Evolutionary conservation across 176 grass and related monocot species (phyloP), one percentile per base, ranked within the genome.

Genomic region (Pharus latifolius): DNA sequence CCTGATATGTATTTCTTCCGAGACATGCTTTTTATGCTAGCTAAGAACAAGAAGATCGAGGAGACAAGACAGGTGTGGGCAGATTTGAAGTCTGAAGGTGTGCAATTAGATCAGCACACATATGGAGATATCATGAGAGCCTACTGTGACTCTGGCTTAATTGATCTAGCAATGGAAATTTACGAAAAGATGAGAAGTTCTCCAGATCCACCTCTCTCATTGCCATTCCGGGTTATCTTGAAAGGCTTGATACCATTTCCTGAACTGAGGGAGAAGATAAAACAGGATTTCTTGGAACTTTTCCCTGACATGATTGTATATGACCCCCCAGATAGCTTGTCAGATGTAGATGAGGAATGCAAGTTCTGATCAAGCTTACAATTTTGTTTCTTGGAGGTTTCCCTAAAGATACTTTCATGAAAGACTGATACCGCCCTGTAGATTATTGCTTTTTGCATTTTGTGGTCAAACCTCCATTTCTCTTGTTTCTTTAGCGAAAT

Each of bases 1-100:
- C 95, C 95, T 0, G 95, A 99, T 52, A 94, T 96, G 95, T 99
- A 88, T 53, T 84, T 99, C 7, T 99, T 94, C 55, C 55, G 87
- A 34, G 90, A 99, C 63, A 91, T 99, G 82, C 59, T 99, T 7
- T 84, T 78, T 74, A 81, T 85, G 86, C 71, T 98, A 50, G 84
- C 95, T 11, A 87, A 90, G 63, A 91, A 99, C 75, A 99, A 88
- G 81, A 99, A 86, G 51, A 49, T 73, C 10, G 38, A 75, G n/a
- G 87, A 93, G 40, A 74, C 94, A 17, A 84, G 65, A 69, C 78
- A 76, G 34, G 95, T 94, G 13, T 91, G 87, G 90, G 32, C 71
- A 20, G 84, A 93, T 54, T 48, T 99, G 24, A 92, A 77, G 83
- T 87, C 74, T 45, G 95, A 99, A 85, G 76, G 81, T 16, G 84